A percentile compares a stretch with the other conserved stretches of the same genome.
Conservation (phyloP, 176 grass and related monocot genomes). For the Secale cereale region DNA sequence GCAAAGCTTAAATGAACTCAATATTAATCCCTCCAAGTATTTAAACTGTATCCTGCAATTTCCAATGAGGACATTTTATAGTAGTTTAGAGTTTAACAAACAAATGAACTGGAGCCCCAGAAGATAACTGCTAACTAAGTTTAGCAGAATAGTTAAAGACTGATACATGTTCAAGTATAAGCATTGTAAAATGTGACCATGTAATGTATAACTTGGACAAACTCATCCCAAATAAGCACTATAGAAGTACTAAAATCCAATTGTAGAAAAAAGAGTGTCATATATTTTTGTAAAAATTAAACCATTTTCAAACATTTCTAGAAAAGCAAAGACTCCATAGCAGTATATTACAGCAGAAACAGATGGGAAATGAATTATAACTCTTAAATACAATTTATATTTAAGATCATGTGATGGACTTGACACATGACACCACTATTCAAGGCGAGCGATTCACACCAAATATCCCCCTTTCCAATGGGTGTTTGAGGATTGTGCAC, state of each 20-base stretch:
- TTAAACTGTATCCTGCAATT: neutral
- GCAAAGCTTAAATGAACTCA: neutral
- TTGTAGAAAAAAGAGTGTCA: neutral
- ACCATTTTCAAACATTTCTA: conserved; percentile 24
- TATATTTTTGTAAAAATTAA: neutral
- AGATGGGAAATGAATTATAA: no score
- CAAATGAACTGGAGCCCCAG: neutral
- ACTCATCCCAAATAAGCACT: neutral
- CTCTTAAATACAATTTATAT: no score
- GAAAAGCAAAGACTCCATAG: neutral
- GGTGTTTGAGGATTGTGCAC: neutral
- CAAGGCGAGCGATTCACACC: neutral
- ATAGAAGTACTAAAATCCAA: neutral
- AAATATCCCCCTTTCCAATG: neutral
- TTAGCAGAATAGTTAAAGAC: conserved; percentile 4
- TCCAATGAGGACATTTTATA: neutral
- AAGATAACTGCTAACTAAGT: conserved; percentile 13
- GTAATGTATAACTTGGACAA: neutral
- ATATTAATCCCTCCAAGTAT: neutral
- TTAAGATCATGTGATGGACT: no score
- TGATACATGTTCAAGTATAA: neutral
- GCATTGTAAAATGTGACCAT: neutral
- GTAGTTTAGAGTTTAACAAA: neutral
- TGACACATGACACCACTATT: no score
- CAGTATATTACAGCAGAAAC: neutral